Evolutionary conservation across 345 rosid genomes (phyloP).

Genomic region (Hibiscus mutabilis): DNA sequence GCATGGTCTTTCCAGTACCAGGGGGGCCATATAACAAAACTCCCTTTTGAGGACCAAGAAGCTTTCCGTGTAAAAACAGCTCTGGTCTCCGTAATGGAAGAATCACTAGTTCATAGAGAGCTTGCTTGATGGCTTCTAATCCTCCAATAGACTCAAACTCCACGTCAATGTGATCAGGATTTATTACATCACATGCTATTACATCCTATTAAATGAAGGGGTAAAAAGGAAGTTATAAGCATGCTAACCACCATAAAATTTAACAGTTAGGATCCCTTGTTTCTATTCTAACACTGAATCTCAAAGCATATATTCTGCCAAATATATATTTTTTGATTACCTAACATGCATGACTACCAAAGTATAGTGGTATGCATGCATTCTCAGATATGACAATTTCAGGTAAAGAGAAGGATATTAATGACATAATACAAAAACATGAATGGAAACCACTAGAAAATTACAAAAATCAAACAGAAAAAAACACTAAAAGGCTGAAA

Average conservation of each 20-base stretch:
- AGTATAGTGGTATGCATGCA: background rate
- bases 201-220: slow-evolving; percentile 54
- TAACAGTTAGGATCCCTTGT: background rate
- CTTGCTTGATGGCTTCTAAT: slow-evolving; percentile 64
- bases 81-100: slow-evolving; percentile 87
- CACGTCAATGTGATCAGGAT: slow-evolving; percentile 88
- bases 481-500: background rate
- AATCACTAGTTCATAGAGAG: slow-evolving; percentile 84
- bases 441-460: background rate
- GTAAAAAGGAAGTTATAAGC: background rate
- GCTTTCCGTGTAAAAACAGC: slow-evolving; percentile 81
- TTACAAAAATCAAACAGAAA: background rate
- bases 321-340: background rate
- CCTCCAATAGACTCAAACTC: slow-evolving; percentile 93
- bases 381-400: background rate
- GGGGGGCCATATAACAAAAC: slow-evolving; percentile 93
- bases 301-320: background rate
- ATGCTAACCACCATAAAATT: background rate
- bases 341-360: background rate
- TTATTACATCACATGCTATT: slow-evolving; percentile 91
- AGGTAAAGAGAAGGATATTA: background rate
- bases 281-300: background rate
- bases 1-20: slow-evolving; percentile 99
- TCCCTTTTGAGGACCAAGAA: slow-evolving; percentile 96
- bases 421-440: background rate